Evolutionary conservation across 768 basidiomycete genomes (phyloP).

Genomic region (Hirschioporus abietinus): DNA sequence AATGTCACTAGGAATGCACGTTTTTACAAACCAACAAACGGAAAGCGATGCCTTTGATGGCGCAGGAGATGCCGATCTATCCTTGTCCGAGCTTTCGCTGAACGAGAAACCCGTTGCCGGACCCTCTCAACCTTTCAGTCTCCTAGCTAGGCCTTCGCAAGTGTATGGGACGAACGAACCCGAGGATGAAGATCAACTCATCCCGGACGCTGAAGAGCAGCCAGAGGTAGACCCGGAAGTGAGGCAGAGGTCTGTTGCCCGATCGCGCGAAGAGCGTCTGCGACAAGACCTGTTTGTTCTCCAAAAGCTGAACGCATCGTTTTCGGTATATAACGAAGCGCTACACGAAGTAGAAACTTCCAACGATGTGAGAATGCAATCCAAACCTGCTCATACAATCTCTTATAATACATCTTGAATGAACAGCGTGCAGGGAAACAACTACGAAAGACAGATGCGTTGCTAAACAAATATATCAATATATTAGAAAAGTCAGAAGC

Average conservation of each 20-base stretch:
- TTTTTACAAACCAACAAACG: neutral
- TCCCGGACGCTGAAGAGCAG: neutral
- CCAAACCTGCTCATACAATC: constrained; percentile 4
- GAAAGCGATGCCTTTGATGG: neutral
- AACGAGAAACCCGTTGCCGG: constrained; percentile 1
- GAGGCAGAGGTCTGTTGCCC: constrained; percentile 24
- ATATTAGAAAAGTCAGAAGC: constrained; percentile 69
- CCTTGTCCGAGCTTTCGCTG: constrained; percentile 1
- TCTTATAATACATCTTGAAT: neutral
- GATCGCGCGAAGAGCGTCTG: constrained; percentile 63
- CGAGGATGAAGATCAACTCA: neutral
- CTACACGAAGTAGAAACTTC: constrained; percentile 56
- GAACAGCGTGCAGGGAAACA: constrained; percentile 59
- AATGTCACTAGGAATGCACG: neutral
- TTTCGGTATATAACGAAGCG: constrained; percentile 64
- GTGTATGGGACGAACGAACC: neutral
- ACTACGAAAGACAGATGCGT: constrained; percentile 62
- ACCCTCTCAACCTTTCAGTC: constrained; percentile 3
- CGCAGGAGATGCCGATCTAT: constrained; percentile 1
- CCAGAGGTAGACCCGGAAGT: neutral
- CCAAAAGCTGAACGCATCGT: constrained; percentile 65
- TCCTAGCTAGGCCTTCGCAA: neutral
- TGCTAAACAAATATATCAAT: constrained; percentile 70
- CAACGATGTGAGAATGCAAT: constrained; percentile 46
- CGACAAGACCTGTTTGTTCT: constrained; percentile 69